Evolutionary conservation across 148 eudicot species (phyloP), one percentile per base, ranked within the genome.

Genomic region (Heliosperma pusillum): DNA sequence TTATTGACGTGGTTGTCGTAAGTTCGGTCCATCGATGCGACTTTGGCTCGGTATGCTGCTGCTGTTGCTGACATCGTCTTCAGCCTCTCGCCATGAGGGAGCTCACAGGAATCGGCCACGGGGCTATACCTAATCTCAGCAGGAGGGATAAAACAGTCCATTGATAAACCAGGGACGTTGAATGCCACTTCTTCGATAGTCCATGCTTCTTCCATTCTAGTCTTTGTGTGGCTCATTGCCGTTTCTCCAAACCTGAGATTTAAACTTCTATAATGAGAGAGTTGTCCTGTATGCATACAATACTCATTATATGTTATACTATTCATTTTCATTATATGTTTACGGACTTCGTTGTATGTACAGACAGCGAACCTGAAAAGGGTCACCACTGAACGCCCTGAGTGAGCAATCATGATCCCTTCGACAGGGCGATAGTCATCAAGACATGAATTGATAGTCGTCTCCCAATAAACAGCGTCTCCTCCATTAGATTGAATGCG

Each of bases 401-500:
- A 91, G 74, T 93, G 98, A 77, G 97, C 95, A 57, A 93, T 88
- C 98, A 91, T 88, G 74, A 93, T 86, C 58, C 98, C 97, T 82
- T 93, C 98, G 36, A 93, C 92, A 3, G 91, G 86, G 76, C 87
- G 76, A 72, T 93, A 91, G 67, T 93, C 97, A 6, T 93, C 95
- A 13, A 93, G 87, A 60, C 82, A 86, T 3, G 98, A 93, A 66
- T 89, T 88, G 57, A 93, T 90, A 25, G 98, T 93, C 13, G 96
- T 93, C 79, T 93, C 98, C 98, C 98, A 93, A 71, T 93, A 93
- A 5, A 91, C 97, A 17, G 97, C 98, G 70, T 93, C 98, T 11
- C 97, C 93, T n/a, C 93, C 97, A 25, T 90, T 91, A 68, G 85
- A 83, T 75, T 91, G 98, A 69, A 93, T 90, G 52, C 97, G 97